Conservation (phyloP, 148 eudicot species). For the Silene conica region DNA sequence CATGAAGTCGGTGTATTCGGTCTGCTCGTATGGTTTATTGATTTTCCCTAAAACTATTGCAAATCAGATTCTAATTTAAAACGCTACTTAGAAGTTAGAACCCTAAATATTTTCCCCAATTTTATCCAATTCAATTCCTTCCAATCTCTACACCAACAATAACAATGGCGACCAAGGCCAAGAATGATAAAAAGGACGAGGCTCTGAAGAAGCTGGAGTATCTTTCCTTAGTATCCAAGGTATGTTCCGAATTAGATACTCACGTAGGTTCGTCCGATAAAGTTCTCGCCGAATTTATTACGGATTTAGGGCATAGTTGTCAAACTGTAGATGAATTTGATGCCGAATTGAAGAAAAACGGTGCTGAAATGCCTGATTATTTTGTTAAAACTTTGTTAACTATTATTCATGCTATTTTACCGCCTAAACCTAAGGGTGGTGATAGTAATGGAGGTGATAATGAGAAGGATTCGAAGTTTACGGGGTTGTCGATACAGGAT, state of each 20-base stretch:
- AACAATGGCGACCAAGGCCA: constrained; percentile 3
- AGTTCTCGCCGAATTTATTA: constrained; percentile 75
- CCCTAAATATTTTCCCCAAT: constrained; percentile 7
- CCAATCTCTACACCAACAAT: background rate
- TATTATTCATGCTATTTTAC: constrained; percentile 81
- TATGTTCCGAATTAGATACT: constrained; percentile 74
- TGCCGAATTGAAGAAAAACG: constrained; percentile 51
- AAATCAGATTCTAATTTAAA: too few relatives aligned
- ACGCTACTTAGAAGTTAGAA: background rate
- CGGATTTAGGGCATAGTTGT: constrained; percentile 56
- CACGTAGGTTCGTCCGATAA: constrained; percentile 71
- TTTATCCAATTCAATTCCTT: background rate
- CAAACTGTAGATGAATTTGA: constrained; percentile 69
- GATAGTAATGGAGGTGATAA: constrained; percentile 20
- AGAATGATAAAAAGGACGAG: constrained; percentile 18
- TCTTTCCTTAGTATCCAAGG: constrained; percentile 74
- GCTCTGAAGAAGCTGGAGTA: constrained; percentile 63
- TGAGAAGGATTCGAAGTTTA: constrained; percentile 21
- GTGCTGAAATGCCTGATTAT: constrained; percentile 90
- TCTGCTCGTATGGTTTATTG: too few relatives aligned
- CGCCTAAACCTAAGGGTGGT: constrained; percentile 46
- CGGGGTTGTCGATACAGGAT: constrained; percentile 56
- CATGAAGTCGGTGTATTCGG: too few relatives aligned
- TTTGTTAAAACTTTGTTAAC: constrained; percentile 66
- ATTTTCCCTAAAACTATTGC: too few relatives aligned